Evolutionary conservation across 129 eudicot species (phyloP).

Genomic region (Helichrysum umbraculigerum): DNA sequence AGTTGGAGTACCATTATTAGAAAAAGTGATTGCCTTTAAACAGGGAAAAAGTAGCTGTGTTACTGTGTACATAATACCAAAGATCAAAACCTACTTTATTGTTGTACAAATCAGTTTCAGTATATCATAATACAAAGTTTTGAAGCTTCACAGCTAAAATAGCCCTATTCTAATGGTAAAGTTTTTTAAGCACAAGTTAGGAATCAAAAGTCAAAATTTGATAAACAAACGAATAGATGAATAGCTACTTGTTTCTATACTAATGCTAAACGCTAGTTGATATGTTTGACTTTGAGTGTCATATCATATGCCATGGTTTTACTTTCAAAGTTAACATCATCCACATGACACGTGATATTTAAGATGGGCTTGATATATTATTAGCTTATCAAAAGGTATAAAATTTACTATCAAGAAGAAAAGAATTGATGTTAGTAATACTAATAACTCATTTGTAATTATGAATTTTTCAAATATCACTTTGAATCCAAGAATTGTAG

Average conservation of each 20-base stretch:
- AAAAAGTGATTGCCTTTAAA: background rate
- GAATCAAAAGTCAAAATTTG: background rate
- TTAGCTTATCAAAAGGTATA: background rate
- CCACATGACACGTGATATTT: background rate
- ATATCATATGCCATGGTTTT: background rate
- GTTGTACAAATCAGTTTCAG: background rate
- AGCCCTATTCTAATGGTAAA: no score
- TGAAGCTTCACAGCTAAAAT: background rate
- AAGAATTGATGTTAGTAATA: background rate
- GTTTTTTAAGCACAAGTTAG: background rate
- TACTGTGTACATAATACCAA: background rate
- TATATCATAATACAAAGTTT: background rate
- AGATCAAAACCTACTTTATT: slow-evolving; percentile 1
- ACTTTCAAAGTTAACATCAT: background rate
- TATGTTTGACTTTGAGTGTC: background rate
- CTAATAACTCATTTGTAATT: background rate
- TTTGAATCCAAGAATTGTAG: slow-evolving; percentile 5
- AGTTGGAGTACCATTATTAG: no score
- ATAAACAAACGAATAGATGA: background rate
- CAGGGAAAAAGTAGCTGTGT: background rate
- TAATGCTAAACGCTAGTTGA: background rate
- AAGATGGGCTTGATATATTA: background rate
- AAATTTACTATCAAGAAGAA: background rate
- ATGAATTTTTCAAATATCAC: background rate
- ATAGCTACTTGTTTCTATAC: background rate